A percentile compares a stretch with the other conserved stretches of the same genome.
Conservation (phyloP, 257 asterid species). For the Solanum dulcamara region DNA sequence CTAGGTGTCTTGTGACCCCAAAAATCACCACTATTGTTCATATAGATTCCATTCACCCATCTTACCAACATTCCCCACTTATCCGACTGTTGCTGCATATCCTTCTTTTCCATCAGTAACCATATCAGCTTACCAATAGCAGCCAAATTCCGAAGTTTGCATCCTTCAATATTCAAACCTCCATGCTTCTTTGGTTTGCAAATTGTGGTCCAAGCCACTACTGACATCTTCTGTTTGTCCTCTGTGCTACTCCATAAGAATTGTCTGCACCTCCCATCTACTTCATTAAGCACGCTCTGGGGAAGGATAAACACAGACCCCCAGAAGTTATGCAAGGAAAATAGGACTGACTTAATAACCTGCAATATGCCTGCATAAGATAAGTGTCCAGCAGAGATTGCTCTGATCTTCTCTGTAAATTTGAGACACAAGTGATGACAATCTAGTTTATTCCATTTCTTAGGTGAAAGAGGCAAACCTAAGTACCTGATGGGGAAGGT, state of each 20-base stretch:
- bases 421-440: not conserved
- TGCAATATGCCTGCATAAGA: not conserved
- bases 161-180: not conserved
- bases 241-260: not conserved
- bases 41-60: not conserved
- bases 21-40: not conserved
- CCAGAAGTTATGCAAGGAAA: not conserved
- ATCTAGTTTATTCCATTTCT: not conserved
- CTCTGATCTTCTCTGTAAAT: not conserved
- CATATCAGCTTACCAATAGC: not conserved
- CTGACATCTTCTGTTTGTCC: not conserved
- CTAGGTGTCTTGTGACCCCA: not conserved
- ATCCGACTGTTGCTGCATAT: no score
- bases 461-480: not conserved
- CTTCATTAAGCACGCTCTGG: not conserved
- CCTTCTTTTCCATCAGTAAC: not conserved
- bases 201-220: not conserved
- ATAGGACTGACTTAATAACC: not conserved
- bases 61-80: no score
- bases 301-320: not conserved
- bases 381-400: not conserved
- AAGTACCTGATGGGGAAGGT: not conserved
- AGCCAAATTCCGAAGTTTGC: not conserved
- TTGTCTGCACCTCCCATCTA: not conserved
- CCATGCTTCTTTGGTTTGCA: not conserved